These are phyloP conservation scores for Moniliophthora roreri DNA, from an alignment of 1,284 basidiomycete genomes.

Conservation along the genomic window DNA sequence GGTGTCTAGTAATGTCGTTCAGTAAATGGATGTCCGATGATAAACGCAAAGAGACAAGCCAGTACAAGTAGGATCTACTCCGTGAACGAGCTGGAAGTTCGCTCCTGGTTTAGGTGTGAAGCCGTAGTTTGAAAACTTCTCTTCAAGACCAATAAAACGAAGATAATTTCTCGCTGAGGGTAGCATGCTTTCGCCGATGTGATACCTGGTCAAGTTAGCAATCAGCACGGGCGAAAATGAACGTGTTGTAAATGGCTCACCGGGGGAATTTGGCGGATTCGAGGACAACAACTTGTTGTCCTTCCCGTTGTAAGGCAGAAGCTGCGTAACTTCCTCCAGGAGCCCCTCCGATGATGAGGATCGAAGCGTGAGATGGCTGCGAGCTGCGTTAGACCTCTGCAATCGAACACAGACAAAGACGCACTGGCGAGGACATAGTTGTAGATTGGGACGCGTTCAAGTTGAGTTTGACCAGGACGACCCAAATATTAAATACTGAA, in stretches of 20 bases:
- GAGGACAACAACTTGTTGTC: constrained; percentile 46
- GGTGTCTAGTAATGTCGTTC: constrained; percentile 44
- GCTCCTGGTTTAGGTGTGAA: constrained; percentile 53
- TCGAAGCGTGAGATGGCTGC: neutral
- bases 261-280: constrained; percentile 9
- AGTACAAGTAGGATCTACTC: constrained; percentile 66
- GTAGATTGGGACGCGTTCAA: too few relatives aligned
- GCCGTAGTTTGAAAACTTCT: constrained; percentile 48
- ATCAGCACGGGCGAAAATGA: neutral
- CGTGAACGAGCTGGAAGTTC: constrained; percentile 50
- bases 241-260: neutral
- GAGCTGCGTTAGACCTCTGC: too few relatives aligned
- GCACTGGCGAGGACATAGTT: too few relatives aligned
- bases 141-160: constrained; percentile 59
- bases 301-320: constrained; percentile 47
- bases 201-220: constrained; percentile 42
- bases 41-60: constrained; percentile 43
- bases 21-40: constrained; percentile 3
- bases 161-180: constrained; percentile 62
- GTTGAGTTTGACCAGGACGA: too few relatives aligned
- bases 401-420: too few relatives aligned
- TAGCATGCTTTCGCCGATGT: constrained; percentile 64
- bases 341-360: constrained; percentile 37
- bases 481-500: too few relatives aligned
- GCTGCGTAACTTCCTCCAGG: constrained; percentile 52